A percentile compares a stretch with the other conserved stretches of the same genome.
phyloP scores from a whole-genome alignment of 371 early-diverging fungal species.

The Mucor irregularis region DNA sequence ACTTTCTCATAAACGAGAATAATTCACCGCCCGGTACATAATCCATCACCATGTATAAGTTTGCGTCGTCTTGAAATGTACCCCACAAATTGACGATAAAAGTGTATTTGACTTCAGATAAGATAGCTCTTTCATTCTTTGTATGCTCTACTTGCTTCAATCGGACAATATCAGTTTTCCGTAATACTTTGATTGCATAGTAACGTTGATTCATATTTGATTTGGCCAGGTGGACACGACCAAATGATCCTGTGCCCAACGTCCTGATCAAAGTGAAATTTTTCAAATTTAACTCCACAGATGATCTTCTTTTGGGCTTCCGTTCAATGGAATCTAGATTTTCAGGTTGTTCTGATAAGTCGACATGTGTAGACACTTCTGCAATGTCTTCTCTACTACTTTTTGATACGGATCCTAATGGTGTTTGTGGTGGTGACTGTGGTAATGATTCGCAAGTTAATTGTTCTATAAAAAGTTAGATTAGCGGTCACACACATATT shows the following conservation, averaged over 20 bases:
- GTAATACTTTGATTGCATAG: conserved; percentile 95
- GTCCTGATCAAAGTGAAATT: conserved; percentile 43
- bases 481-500: not conserved
- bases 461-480: conserved; percentile 8
- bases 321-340: not conserved
- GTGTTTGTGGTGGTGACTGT: conserved; percentile 30
- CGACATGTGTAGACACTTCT: conserved; percentile 18
- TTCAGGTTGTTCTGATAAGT: conserved; percentile 13
- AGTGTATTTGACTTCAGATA: conserved; percentile 72
- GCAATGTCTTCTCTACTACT: not conserved
- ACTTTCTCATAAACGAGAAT: conserved; percentile 64
- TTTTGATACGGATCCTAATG: conserved; percentile 19
- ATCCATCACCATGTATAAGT: conserved; percentile 86
- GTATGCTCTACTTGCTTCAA: conserved; percentile 80
- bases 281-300: conserved; percentile 11
- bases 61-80: conserved; percentile 78
- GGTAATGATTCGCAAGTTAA: conserved; percentile 26
- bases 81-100: conserved; percentile 82
- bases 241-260: conserved; percentile 70
- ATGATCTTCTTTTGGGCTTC: conserved; percentile 15
- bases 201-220: conserved; percentile 55
- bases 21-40: conserved; percentile 93
- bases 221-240: conserved; percentile 59
- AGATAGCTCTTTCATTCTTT: conserved; percentile 78
- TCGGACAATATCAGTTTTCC: conserved; percentile 86